A percentile compares a stretch with the other conserved stretches of the same genome.
Conservation (phyloP, 805 yeast genomes). For the Candida gorgasii region DNA sequence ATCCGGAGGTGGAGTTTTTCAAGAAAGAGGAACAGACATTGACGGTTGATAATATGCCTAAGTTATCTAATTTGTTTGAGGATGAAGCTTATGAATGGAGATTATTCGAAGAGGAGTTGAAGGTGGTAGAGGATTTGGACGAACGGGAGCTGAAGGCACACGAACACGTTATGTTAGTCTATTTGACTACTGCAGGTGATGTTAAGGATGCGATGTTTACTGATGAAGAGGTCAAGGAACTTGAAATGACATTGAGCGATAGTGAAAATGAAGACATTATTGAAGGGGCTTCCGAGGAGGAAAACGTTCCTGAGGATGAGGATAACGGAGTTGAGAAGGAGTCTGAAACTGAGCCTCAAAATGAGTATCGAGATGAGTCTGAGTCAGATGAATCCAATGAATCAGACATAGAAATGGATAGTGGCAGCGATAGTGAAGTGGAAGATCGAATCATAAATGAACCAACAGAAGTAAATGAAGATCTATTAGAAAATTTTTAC, state of each 20-base stretch:
- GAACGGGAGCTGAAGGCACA: constrained; percentile 14
- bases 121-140: constrained; percentile 17
- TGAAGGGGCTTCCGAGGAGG: constrained; percentile 2
- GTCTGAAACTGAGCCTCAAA: too few relatives aligned
- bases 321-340: background rate
- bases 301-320: background rate
- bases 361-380: too few relatives aligned
- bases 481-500: constrained; percentile 7
- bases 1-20: constrained; percentile 1
- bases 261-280: background rate
- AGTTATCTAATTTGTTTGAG: constrained; percentile 9
- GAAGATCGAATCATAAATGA: background rate
- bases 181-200: constrained; percentile 14
- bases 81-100: constrained; percentile 14
- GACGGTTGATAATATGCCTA: constrained; percentile 10
- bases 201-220: constrained; percentile 8
- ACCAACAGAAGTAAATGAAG: constrained; percentile 1
- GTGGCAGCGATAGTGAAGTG: constrained; percentile 6
- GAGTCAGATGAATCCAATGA: too few relatives aligned
- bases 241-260: background rate
- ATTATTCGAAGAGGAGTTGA: constrained; percentile 13
- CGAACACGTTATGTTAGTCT: constrained; percentile 22
- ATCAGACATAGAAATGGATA: too few relatives aligned
- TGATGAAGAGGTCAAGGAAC: constrained; percentile 11
- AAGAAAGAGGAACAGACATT: background rate